A percentile compares a stretch with the other conserved stretches of the same genome.
Evolutionary conservation across 805 yeast genomes (phyloP).

Genomic region (Metschnikowia lunata): DNA sequence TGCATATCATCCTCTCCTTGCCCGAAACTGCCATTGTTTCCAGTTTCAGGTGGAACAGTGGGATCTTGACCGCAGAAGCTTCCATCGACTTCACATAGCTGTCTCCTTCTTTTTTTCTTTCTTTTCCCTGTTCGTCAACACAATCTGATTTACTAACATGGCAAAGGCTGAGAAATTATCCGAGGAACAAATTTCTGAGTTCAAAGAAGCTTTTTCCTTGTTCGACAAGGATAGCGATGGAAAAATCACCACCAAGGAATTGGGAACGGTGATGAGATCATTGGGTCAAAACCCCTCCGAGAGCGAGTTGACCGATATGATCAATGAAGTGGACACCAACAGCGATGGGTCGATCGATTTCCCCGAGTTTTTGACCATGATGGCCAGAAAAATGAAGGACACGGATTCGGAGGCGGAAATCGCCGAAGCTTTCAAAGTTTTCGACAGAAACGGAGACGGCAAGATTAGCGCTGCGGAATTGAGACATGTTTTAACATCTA

Average conservation of each 20-base stretch:
- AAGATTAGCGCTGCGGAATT: conserved; percentile 94
- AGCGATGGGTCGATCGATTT: conserved; percentile 71
- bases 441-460: conserved; percentile 95
- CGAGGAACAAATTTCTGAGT: conserved; percentile 94
- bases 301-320: conserved; percentile 91
- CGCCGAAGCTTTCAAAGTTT: conserved; percentile 96
- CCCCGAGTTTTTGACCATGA: conserved; percentile 45
- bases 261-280: conserved; percentile 99
- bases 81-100: too few species aligned
- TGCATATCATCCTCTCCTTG: too few species aligned
- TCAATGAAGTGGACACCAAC: conserved; percentile 94
- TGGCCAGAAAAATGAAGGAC: conserved; percentile 74
- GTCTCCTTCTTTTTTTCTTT: too few species aligned
- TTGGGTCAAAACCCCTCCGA: conserved; percentile 96
- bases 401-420: conserved; percentile 97
- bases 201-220: conserved; percentile 95
- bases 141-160: conserved; percentile 15
- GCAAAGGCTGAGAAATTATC: conserved; percentile 79
- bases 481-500: conserved; percentile 93
- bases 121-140: too few species aligned
- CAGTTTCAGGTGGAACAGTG: too few species aligned
- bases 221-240: conserved; percentile 98
- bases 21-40: too few species aligned
- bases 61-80: too few species aligned
- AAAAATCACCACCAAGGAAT: conserved; percentile 89